Evolutionary conservation across 1,284 basidiomycete species (phyloP), one percentile per base, ranked within the genome.

Genomic region (Peniophora sp.): DNA sequence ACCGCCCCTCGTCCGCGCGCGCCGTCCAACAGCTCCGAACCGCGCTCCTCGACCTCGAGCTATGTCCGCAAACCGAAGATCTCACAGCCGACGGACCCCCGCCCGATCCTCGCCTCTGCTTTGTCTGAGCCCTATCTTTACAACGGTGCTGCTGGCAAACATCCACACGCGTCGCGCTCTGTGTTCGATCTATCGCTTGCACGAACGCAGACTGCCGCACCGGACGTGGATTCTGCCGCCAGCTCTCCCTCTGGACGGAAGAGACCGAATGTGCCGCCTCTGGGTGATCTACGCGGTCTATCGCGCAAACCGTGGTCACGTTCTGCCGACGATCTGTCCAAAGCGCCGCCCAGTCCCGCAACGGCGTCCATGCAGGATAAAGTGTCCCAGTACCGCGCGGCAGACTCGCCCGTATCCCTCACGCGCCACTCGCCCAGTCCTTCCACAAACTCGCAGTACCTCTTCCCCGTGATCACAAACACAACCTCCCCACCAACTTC

Each of bases 51-150:
- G 55, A 72, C 72, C 27, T 79, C 78, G 57, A 69, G 78, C 2
- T 60, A 63, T 50, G 53, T 56, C 12, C 74, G 86, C 57, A 85
- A 84, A 54, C 82, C 79, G 50, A 89, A 87, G 71, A 90, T 90
- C 36, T 90, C 88, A 27, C 81, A 81, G 49, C 87, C 87, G 2
- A 88, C 85, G 1, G 87, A 90, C 61, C 87, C 86, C 10, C 70
- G 87, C 17, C 87, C 86, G 8, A 82, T 89, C 50, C 64, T 83
- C 53, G 67, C 50, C 19, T 64, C 58, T 61, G 12, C 64, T 56
- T 56, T 52, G 53, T 63, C 36, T 57, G 61, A 47, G 55, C 61
- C 59, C 54, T 52, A 61, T 55, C 52, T 58, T 27, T 51, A 57
- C 19, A 45, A 45, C n/a, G 34, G 65, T 76, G 77, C 63, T 75